A percentile compares a stretch with the other conserved stretches of the same genome.
Evolutionary conservation across 306 rosid species (phyloP).

Genomic region (Phaseolus lunatus): DNA sequence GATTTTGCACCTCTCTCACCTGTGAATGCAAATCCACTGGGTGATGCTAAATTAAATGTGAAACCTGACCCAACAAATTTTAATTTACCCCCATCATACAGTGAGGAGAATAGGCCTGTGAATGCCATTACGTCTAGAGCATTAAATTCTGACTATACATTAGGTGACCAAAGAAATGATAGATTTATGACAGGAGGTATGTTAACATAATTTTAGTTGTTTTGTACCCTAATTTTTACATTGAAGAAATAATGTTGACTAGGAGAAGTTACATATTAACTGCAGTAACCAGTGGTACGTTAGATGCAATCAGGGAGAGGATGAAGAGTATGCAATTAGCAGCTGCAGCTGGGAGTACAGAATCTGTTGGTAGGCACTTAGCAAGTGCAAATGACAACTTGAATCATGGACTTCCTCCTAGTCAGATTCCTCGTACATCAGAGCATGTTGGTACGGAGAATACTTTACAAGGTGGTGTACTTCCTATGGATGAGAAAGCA

Average conservation of each 20-base stretch:
- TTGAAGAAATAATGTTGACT: slow-evolving; percentile 29
- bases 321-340: slow-evolving; percentile 97
- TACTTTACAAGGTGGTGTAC: slow-evolving; percentile 66
- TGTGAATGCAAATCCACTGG: slow-evolving; percentile 77
- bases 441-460: slow-evolving; percentile 62
- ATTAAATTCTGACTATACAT: slow-evolving; percentile 64
- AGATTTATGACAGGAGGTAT: slow-evolving; percentile 88
- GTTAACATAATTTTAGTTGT: not conserved
- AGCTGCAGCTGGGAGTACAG: slow-evolving; percentile 74
- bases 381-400: slow-evolving; percentile 64
- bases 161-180: slow-evolving; percentile 80
- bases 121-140: slow-evolving; percentile 69
- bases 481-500: slow-evolving; percentile 95
- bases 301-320: slow-evolving; percentile 94
- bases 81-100: slow-evolving; percentile 77
- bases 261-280: slow-evolving; percentile 20
- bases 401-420: slow-evolving; percentile 60
- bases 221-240: slow-evolving; percentile 13
- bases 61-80: slow-evolving; percentile 86
- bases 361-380: slow-evolving; percentile 68
- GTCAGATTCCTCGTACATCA: slow-evolving; percentile 64
- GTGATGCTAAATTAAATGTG: slow-evolving; percentile 69
- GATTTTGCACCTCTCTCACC: slow-evolving; percentile 91
- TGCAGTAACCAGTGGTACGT: slow-evolving; percentile 91
- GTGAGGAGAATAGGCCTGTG: slow-evolving; percentile 71